Percentiles rank a stretch among this genome's conserved stretches.
Conservation (phyloP, 257 asterid genomes). For the Nicotiana attenuata region DNA sequence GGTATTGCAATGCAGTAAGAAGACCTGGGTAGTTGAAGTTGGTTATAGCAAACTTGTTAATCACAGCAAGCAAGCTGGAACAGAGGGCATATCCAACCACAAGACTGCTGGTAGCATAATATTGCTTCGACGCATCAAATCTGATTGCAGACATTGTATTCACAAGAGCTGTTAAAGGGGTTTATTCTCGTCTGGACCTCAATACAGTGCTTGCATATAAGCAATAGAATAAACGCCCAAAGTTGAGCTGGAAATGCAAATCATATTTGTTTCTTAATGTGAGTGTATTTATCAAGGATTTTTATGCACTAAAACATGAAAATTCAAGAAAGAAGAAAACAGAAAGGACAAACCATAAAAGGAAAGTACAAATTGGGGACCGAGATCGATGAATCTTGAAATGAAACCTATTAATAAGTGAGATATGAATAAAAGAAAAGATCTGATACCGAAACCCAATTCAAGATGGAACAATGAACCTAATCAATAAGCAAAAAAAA, state of each 20-base stretch:
- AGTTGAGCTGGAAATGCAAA: background rate
- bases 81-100: conserved; percentile 92
- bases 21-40: conserved; percentile 87
- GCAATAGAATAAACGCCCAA: background rate
- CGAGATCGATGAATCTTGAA: background rate
- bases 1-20: conserved; percentile 86
- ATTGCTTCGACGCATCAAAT: conserved; percentile 50
- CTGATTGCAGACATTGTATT: conserved; percentile 42
- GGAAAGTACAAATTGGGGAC: background rate
- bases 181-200: background rate
- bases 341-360: background rate
- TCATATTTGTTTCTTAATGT: background rate
- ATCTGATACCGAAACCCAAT: background rate
- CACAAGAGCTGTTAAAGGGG: background rate
- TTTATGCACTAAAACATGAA: no score
- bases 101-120: conserved; percentile 71
- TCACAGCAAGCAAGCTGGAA: conserved; percentile 88
- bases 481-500: background rate
- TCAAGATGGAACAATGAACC: background rate
- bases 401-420: no score
- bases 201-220: background rate
- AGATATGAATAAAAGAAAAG: background rate
- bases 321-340: no score
- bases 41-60: conserved; percentile 88
- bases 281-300: background rate